These are phyloP conservation scores for Aspergillus tamarii DNA, from an alignment of 2,329 filamentous ascomycete genomes.

Conservation along the genomic window DNA sequence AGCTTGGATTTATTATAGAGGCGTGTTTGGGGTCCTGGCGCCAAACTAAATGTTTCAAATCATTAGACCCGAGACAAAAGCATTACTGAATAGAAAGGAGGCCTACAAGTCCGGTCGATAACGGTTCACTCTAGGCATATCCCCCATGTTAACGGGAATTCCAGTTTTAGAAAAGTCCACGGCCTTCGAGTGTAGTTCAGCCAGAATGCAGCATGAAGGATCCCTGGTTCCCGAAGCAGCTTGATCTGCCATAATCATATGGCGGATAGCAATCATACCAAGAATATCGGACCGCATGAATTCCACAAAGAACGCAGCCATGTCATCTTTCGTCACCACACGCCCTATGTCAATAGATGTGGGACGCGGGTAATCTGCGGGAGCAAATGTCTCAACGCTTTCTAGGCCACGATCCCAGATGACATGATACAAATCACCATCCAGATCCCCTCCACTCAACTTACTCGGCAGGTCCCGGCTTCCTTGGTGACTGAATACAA, in stretches of 20 bases:
- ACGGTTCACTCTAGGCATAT: slow-evolving; percentile 45
- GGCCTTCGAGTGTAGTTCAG: slow-evolving; percentile 68
- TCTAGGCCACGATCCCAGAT: slow-evolving; percentile 64
- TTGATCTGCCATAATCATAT: slow-evolving; percentile 68
- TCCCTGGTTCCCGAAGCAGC: slow-evolving; percentile 55
- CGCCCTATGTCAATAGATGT: slow-evolving; percentile 62
- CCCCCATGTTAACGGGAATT: slow-evolving; percentile 53
- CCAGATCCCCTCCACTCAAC: slow-evolving; percentile 79
- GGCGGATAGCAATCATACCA: slow-evolving; percentile 66
- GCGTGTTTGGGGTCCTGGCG: slow-evolving; percentile 26
- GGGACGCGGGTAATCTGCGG: slow-evolving; percentile 72
- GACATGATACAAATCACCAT: slow-evolving; percentile 80
- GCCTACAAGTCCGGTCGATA: slow-evolving; percentile 62
- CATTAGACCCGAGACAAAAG: neutral
- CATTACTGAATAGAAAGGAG: neutral
- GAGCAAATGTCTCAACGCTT: slow-evolving; percentile 47
- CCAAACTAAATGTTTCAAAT: slow-evolving; percentile 20
- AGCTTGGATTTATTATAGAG: slow-evolving; percentile 46
- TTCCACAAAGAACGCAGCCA: slow-evolving; percentile 78
- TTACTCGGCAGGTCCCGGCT: slow-evolving; percentile 74
- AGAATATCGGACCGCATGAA: slow-evolving; percentile 72
- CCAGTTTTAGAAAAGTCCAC: slow-evolving; percentile 80
- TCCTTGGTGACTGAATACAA: slow-evolving; percentile 76
- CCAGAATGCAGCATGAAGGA: slow-evolving; percentile 57
- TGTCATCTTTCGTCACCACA: slow-evolving; percentile 64